Evolutionary conservation across 208 protist genomes (phyloP).

Genomic region (Crithidia thermophila): DNA sequence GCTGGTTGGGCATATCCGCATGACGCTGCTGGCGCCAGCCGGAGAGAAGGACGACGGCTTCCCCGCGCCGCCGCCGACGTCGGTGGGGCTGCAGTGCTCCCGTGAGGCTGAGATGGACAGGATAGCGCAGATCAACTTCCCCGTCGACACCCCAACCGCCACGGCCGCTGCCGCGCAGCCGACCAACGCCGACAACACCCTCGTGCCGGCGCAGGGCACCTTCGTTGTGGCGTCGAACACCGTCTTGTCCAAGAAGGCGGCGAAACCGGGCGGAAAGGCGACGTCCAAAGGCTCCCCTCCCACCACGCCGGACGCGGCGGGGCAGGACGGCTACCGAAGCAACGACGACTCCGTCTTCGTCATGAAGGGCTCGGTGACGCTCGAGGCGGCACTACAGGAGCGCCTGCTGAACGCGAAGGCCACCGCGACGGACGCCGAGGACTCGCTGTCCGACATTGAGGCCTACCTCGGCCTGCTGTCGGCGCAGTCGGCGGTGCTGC

Average conservation of each 20-base stretch:
- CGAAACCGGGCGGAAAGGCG: not conserved
- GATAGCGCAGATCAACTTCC: slow-evolving; percentile 24
- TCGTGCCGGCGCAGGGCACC: slow-evolving; percentile 11
- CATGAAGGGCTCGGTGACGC: not conserved
- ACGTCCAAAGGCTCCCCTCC: not conserved
- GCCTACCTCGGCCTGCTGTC: slow-evolving; percentile 24
- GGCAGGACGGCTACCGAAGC: no score
- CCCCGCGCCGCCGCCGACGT: not conserved
- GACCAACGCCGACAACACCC: not conserved
- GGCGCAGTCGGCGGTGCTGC: slow-evolving; percentile 14
- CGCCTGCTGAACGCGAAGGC: not conserved
- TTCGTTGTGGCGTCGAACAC: slow-evolving; percentile 21
- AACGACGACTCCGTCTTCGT: no score
- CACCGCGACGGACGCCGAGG: not conserved
- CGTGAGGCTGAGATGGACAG: slow-evolving; percentile 17
- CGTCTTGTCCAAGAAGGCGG: slow-evolving; percentile 16
- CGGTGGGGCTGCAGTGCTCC: slow-evolving; percentile 12
- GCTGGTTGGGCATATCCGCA: slow-evolving; percentile 23
- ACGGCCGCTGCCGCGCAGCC: not conserved
- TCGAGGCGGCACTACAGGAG: slow-evolving; percentile 19
- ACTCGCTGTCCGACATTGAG: slow-evolving; percentile 33
- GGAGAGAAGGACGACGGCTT: slow-evolving; percentile 10
- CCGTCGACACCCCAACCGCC: not conserved
- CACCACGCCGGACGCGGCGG: no score
- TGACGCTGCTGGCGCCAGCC: slow-evolving; percentile 3